Evolutionary conservation across 352 stramenopile genomes (phyloP), one percentile per base, ranked within the genome.

Genomic region (Aphanomyces astaci): DNA sequence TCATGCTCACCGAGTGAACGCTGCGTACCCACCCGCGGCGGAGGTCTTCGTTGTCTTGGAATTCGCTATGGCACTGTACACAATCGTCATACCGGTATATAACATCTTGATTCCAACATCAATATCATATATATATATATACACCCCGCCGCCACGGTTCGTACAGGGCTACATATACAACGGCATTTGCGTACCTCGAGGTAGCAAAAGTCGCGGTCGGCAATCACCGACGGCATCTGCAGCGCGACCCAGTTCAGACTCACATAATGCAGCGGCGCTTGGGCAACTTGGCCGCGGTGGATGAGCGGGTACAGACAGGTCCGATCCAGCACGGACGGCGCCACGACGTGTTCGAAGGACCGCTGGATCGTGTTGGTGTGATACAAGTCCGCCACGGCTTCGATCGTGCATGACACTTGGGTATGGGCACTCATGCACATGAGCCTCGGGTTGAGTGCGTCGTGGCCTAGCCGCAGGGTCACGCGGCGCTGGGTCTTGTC

Each of bases 341-440:
- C 43, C 17, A 68, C 13, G n/a, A 68, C 43, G 24, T 59, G 51
- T 11, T 59, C 51, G 24, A 24, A 32, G 3, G 43, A 19, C 65
- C 91, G 90, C 30, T 82, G 81, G 45, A 79, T 66, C 57, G 81
- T 89, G 64, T 91, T 84, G n/a, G 89, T 75, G 45, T 76, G 73
- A 71, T 92, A 94, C 72, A 94, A 89, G 46, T 88, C 81, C 27
- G 86, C 83, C 15, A 94, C 78, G 30, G 91, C 86, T 64, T 94
- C 86, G 43, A 94, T 78, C 28, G 78, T 82, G 15, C 82, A 81
- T 65, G 83, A 85, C 32, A 94, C 89, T 28, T 78, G 81, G 33
- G 80, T 89, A 15, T 82, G 73, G 28, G 82, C 86, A 33, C 83
- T 78, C 57, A 94, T 57, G 51, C 62, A 68, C 10, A 68, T 30